Base-by-base conservation (phyloP, 148 eudicot species). In the Fallopia convolvulus region DNA sequence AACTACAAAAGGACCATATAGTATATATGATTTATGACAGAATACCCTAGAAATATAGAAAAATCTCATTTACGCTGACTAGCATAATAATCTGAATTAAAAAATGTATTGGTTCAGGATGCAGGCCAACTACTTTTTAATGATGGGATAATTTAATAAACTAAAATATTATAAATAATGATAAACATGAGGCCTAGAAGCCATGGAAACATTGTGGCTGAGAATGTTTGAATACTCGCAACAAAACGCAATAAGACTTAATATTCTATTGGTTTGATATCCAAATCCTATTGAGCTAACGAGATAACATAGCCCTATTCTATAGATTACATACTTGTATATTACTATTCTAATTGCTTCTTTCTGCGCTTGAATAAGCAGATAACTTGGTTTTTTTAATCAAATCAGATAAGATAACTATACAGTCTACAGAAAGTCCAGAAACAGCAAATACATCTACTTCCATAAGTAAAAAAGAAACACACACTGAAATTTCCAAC, bases 181-280 rank as follows among this genome's bases (percentile, higher is more conserved):
- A 61, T 61, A 61, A 61, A 61, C 70, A 13, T 61, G 70, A 61
- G 70, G 70, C 70, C 66, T 23, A 23, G 11, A 58, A 23, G 14
- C 30, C 30, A 26, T 58, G 66, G 13, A 23, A 58, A 23, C 66
- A 23, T 58, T 58, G 65, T 58, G 65, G 65, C 70, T 61, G 40
- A 61, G 70, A 30, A 61, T 61, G 39, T 61, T 61, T 61, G 15
- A 23, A 60, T 18, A 21, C 68, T 60, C 5, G 9, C 36, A 61
- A 0, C 14, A 61, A 61, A 17, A 61, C 36, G 9, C 9, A 61
- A 61, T 61, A 20, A 55, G n/a, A 6, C 26, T 18, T n/a, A 55
- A 18, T n/a, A 55, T 18, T 55, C 61, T 12, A 3, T 18, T 52
- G 58, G 58, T 18, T 52, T 48, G 50, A 48, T 11, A 12, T 48